Percentiles rank a stretch among this genome's conserved stretches.
Evolutionary conservation across 345 rosid genomes (phyloP).

Genomic region (Salix dunnii): DNA sequence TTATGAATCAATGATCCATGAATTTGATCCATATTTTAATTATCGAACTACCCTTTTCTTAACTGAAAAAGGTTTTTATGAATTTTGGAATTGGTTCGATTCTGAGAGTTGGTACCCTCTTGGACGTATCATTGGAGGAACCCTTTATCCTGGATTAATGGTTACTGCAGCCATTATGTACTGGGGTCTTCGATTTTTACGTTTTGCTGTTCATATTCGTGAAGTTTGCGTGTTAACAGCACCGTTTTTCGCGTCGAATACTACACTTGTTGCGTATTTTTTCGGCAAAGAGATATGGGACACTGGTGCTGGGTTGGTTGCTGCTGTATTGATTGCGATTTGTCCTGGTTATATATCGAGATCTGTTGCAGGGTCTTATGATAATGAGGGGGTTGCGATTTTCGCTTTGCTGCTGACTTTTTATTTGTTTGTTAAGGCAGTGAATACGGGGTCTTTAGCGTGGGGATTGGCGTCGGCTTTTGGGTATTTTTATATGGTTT

Average conservation of each 20-base stretch:
- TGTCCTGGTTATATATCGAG: conserved; percentile 98
- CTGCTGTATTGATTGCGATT: conserved; percentile 81
- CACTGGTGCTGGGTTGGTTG: conserved; percentile 88
- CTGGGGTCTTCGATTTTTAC: conserved; percentile 63
- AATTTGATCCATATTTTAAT: conserved; percentile 95
- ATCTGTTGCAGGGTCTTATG: conserved; percentile 95
- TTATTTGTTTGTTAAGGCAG: conserved; percentile 86
- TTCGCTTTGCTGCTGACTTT: conserved; percentile 86
- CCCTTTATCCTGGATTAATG: conserved; percentile 93
- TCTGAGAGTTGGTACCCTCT: conserved; percentile 98
- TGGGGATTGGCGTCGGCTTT: conserved; percentile 94
- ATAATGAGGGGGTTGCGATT: conserved; percentile 92
- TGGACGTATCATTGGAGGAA: conserved; percentile 92
- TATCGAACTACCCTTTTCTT: conserved; percentile 81
- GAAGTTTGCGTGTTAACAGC: conserved; percentile 96
- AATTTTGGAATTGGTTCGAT: conserved; percentile 99
- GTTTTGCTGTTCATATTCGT: conserved; percentile 87
- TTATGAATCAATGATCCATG: conserved; percentile 97
- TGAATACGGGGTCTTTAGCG: conserved; percentile 83
- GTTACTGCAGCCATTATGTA: conserved; percentile 80
- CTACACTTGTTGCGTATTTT: conserved; percentile 88
- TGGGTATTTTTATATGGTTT: conserved; percentile 96
- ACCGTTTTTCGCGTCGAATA: conserved; percentile 92
- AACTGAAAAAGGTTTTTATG: conserved; percentile 84
- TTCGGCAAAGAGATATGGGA: conserved; percentile 99